A percentile compares a stretch with the other conserved stretches of the same genome.
Evolutionary conservation across 2,329 filamentous ascomycete species (phyloP).

Genomic region (Venturia aucupariae): DNA sequence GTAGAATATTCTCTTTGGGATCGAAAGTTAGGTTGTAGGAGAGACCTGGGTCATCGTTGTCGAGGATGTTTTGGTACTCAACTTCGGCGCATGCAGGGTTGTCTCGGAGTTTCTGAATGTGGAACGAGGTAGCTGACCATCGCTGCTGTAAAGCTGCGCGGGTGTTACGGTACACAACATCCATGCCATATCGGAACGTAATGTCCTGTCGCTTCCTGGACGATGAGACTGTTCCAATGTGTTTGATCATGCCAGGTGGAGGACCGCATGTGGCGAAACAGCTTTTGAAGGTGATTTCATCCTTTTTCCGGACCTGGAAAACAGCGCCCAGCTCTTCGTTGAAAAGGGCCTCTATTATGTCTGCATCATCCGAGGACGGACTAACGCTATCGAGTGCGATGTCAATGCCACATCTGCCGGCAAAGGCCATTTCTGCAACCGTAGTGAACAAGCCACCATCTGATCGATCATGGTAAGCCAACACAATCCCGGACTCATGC

Average conservation of each 20-base stretch:
- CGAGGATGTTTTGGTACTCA: constrained; percentile 66
- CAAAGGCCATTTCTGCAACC: constrained; percentile 95
- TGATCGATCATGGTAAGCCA: constrained; percentile 91
- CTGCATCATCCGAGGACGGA: constrained; percentile 50
- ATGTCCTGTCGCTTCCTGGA: constrained; percentile 58
- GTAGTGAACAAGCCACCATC: constrained; percentile 90
- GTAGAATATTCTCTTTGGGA: constrained; percentile 66
- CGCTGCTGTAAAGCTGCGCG: constrained; percentile 71
- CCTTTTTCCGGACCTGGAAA: constrained; percentile 81
- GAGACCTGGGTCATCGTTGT: constrained; percentile 71
- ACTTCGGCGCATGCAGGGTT: constrained; percentile 78
- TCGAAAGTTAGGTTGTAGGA: constrained; percentile 75
- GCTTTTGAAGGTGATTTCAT: constrained; percentile 76
- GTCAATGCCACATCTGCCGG: constrained; percentile 80
- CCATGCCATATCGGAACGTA: constrained; percentile 61
- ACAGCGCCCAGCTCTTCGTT: constrained; percentile 94
- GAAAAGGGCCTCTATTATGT: constrained; percentile 73
- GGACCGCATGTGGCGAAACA: constrained; percentile 89
- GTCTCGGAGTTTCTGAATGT: constrained; percentile 85
- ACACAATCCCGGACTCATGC: constrained; percentile 60
- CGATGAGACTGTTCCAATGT: constrained; percentile 68
- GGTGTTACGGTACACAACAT: constrained; percentile 58
- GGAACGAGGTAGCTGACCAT: constrained; percentile 82
- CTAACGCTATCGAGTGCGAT: constrained; percentile 69
- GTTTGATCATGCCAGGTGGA: constrained; percentile 70